phyloP scores from a whole-genome alignment of 495 filamentous ascomycete genomes.

The Penicillium arizonense region DNA sequence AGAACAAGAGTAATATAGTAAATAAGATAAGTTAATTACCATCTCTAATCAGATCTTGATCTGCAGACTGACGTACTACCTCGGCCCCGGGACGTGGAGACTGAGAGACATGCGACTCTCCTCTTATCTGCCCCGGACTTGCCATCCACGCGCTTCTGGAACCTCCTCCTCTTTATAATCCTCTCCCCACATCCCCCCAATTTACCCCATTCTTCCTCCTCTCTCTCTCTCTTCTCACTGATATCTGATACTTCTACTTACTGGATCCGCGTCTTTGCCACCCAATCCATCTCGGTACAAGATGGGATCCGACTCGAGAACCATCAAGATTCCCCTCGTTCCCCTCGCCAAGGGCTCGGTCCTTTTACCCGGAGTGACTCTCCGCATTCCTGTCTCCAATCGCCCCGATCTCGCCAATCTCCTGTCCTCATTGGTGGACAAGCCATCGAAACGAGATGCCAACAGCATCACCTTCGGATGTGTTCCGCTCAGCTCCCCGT shows the following conservation, averaged over 20 bases:
- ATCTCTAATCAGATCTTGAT: conserved; percentile 9
- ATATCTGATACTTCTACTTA: neutral
- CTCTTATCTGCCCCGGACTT: conserved; percentile 37
- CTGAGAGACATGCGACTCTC: conserved; percentile 27
- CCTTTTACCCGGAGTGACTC: conserved; percentile 75
- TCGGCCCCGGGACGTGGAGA: conserved; percentile 42
- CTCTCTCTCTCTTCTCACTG: neutral
- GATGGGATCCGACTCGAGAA: conserved; percentile 45
- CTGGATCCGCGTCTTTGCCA: conserved; percentile 11
- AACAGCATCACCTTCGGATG: conserved; percentile 74
- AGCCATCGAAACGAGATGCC: conserved; percentile 60
- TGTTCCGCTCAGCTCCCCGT: conserved; percentile 71
- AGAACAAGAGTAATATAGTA: neutral
- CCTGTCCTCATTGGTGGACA: conserved; percentile 71
- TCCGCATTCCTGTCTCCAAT: conserved; percentile 72
- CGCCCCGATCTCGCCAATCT: conserved; percentile 82
- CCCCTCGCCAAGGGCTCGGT: conserved; percentile 71
- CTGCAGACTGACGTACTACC: conserved; percentile 25
- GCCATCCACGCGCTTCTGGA: conserved; percentile 34
- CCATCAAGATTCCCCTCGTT: conserved; percentile 66
- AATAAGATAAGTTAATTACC: neutral
- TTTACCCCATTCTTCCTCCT: conserved; percentile 3
- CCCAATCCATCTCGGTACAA: conserved; percentile 15
- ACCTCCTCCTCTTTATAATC: conserved; percentile 18
- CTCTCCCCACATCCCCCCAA: conserved; percentile 11